Conservation (phyloP, 2,329 filamentous ascomycete species). For the Fusarium concolor region DNA sequence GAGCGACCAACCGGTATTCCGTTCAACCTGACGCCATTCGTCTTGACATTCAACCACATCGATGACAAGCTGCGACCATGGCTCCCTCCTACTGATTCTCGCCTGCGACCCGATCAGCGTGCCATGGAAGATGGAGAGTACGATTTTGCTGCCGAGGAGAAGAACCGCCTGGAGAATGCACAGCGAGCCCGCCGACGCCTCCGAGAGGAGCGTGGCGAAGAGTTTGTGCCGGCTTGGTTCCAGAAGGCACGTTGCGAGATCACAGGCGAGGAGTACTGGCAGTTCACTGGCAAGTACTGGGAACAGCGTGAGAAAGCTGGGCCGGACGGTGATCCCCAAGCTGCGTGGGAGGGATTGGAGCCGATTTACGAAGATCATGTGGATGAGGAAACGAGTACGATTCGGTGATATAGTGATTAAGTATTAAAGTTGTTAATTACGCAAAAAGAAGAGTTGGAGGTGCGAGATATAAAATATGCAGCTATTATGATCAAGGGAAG, state of each 20-base stretch:
- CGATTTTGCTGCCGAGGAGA: conserved; percentile 91
- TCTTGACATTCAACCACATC: conserved; percentile 91
- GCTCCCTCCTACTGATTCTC: conserved; percentile 91
- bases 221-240: conserved; percentile 91
- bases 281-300: conserved; percentile 92
- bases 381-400: conserved; percentile 27
- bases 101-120: conserved; percentile 92
- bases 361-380: conserved; percentile 71
- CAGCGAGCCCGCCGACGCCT: conserved; percentile 81
- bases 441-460: background rate
- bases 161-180: conserved; percentile 92
- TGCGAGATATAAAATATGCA: background rate
- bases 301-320: conserved; percentile 74
- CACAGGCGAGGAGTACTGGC: conserved; percentile 92
- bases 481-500: background rate
- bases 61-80: conserved; percentile 82
- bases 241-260: conserved; percentile 75
- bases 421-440: conserved; percentile 4
- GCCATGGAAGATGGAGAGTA: conserved; percentile 99
- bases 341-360: conserved; percentile 77
- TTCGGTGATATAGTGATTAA: conserved; percentile 9
- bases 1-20: conserved; percentile 84
- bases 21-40: conserved; percentile 97
- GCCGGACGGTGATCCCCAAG: conserved; percentile 62
- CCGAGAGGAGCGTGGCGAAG: conserved; percentile 81